Evolutionary conservation across 441 rosid species (phyloP).

Genomic region (Arabidopsis hybrid): DNA sequence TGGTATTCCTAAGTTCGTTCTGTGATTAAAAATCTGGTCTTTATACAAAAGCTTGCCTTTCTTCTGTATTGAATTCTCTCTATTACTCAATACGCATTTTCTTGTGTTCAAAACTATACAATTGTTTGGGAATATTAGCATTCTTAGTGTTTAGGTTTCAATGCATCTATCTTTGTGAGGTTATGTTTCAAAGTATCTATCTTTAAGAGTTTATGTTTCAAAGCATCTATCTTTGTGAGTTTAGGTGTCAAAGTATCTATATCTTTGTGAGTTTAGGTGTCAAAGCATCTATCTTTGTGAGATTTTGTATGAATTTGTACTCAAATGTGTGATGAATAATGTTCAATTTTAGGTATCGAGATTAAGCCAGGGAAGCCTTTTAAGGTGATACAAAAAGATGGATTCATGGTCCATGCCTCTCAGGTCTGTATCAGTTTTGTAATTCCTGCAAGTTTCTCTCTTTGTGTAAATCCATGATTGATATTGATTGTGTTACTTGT

Average conservation of each 20-base stretch:
- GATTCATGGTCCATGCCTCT: constrained; percentile 60
- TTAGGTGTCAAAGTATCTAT: no score
- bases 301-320: neutral
- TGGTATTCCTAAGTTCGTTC: no score
- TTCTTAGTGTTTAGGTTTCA: neutral
- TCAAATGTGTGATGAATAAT: neutral
- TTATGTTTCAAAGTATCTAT: no score
- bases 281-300: neutral
- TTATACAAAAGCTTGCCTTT: no score
- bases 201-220: no score
- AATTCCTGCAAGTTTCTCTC: neutral
- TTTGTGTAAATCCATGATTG: neutral
- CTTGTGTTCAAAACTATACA: neutral
- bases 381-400: constrained; percentile 53
- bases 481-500: no score
- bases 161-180: neutral
- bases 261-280: neutral
- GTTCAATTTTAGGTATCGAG: constrained; percentile 60
- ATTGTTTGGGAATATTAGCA: neutral
- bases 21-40: no score
- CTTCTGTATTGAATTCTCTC: neutral
- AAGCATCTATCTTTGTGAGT: no score
- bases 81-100: neutral
- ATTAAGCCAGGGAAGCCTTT: constrained; percentile 74
- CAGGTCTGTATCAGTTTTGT: constrained; percentile 54